Evolutionary conservation across 2,329 filamentous ascomycete genomes (phyloP).

Genomic region (Ilyonectria destructans): DNA sequence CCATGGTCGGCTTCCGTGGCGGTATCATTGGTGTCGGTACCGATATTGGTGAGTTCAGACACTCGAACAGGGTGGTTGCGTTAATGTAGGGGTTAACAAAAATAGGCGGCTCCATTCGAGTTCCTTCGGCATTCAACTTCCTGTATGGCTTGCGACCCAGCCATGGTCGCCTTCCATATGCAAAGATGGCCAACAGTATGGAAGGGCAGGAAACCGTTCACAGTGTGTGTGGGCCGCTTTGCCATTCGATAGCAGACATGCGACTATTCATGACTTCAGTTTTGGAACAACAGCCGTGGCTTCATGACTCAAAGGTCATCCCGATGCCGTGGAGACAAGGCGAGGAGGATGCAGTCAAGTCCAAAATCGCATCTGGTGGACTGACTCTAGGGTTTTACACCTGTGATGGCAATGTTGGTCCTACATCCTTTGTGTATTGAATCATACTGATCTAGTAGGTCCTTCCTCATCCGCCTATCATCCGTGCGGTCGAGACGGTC

Average conservation of each 20-base stretch:
- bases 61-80: not conserved
- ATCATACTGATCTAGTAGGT: conserved; percentile 38
- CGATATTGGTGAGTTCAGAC: conserved; percentile 51
- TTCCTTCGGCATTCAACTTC: conserved; percentile 52
- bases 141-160: conserved; percentile 51
- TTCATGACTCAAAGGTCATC: conserved; percentile 54
- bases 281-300: conserved; percentile 54
- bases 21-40: conserved; percentile 55
- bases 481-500: conserved; percentile 51
- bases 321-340: conserved; percentile 56
- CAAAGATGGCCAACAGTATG: conserved; percentile 53
- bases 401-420: conserved; percentile 38
- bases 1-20: conserved; percentile 54
- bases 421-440: conserved; percentile 16
- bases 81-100: conserved; percentile 37
- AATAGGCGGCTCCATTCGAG: conserved; percentile 52
- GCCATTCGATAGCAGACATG: conserved; percentile 45
- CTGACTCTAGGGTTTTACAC: conserved; percentile 54
- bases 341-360: conserved; percentile 46
- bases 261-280: conserved; percentile 49
- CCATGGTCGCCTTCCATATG: conserved; percentile 50
- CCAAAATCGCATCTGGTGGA: conserved; percentile 39
- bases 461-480: conserved; percentile 57
- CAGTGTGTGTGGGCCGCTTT: conserved; percentile 54
- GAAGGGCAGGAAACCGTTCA: conserved; percentile 54